Percentiles rank a stretch among this genome's conserved stretches.
These are phyloP conservation scores for Fraxinus greggii DNA, from an alignment of 305 asterid genomes.

Conservation along the genomic window DNA sequence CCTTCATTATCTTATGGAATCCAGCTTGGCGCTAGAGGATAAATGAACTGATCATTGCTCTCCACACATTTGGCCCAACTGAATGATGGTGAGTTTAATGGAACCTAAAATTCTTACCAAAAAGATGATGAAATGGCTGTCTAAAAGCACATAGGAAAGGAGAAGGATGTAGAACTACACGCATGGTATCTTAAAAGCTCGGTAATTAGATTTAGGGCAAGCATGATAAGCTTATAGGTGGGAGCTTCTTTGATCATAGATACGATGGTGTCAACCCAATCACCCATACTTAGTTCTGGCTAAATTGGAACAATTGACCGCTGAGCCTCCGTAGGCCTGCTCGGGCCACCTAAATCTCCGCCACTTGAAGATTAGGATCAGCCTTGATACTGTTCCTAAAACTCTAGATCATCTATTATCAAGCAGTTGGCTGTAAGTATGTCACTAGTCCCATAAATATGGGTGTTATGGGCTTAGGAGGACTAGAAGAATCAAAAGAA, in stretches of 20 bases:
- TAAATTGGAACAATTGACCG: background rate
- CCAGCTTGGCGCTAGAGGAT: background rate
- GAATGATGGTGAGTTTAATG: background rate
- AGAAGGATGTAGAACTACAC: background rate
- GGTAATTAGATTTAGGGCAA: background rate
- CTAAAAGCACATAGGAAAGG: background rate
- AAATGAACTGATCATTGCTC: background rate
- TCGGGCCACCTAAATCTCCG: background rate
- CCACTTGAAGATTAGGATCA: background rate
- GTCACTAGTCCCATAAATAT: background rate
- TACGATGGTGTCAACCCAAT: background rate
- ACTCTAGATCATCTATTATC: background rate
- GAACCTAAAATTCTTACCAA: background rate
- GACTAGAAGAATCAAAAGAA: background rate
- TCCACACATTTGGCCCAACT: background rate
- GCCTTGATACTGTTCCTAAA: background rate
- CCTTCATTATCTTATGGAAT: background rate
- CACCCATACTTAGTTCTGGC: background rate
- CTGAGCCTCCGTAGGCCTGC: background rate
- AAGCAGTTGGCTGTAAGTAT: background rate
- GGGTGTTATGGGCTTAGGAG: background rate
- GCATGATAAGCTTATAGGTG: background rate
- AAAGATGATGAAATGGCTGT: background rate
- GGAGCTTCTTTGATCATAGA: background rate
- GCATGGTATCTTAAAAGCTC: background rate